Base-by-base conservation (phyloP, 371 early-diverging fungal genomes). In the Capillidium rhysosporum region DNA sequence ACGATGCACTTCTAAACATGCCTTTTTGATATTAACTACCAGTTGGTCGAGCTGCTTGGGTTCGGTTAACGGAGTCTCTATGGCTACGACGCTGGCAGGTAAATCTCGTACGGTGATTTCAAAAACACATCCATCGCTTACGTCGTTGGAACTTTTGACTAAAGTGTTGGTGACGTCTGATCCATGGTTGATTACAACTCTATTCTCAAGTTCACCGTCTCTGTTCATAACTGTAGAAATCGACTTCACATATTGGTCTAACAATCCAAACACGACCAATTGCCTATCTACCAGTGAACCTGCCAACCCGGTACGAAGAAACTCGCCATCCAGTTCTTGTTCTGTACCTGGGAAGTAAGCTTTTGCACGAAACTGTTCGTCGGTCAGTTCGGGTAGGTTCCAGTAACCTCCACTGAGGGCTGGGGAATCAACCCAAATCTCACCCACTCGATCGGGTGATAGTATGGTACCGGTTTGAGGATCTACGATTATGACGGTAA, bases 361-460 rank as follows among this genome's bases (percentile, higher is more conserved):
- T 1, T 68, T 64, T 0, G 84, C 87, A 45, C 76, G 74, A 61
- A 86, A 87, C 1, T 84, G 74, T 14, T 73, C 70, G 38, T 82
- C 77, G 0, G 77, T 81, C 30, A 82, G 72, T 52, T 72, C 73
- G 3, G 84, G 81, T 29, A 87, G 66, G 12, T 71, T 79, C 86
- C 84, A 87, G 66, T 88, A 88, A 1, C 84, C 84, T 29, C 77
- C 79, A 4, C 82, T 79, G 25, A 88, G 60, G 8, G 76, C 75
- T 16, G 80, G 82, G 0, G 80, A 75, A 59, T 80, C 77, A 4
- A 86, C 70, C 86, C 89, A 89, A 18, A 90, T 71, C 63, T 90
- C 91, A 30, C 91, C 91, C 29, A 89, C 72, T 0, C 73, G 69
- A 57, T 84, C 76, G 0, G 82, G 71, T 14, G 79, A 73, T 43